Evolutionary conservation across 2,329 filamentous ascomycete species (phyloP), one percentile per base, ranked within the genome.

Genomic region (Alternaria rosae): DNA sequence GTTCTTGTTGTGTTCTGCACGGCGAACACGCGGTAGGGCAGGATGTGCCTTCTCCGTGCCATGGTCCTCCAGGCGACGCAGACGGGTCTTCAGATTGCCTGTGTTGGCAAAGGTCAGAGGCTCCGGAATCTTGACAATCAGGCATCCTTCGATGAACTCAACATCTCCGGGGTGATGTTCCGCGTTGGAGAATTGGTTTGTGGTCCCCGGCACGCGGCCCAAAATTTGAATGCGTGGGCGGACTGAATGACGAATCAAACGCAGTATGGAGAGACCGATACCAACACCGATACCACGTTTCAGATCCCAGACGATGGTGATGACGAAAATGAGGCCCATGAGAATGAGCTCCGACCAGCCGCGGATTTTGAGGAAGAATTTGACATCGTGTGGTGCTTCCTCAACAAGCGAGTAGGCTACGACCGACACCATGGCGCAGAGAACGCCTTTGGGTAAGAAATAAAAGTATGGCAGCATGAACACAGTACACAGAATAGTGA

Each of bases 121-220:
- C 76, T 99, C 95, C 0, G 95, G 94, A 57, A 99, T 98, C 83
- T 98, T 98, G 72, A 98, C 93, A 62, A 99, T 97, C 10, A 99
- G 83, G 63, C 92, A 96, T 15, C 94, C 92, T 67, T 97, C 94
- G 55, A 97, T 87, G 72, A 97, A 94, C 77, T 98, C 94, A 4
- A 98, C 85, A 26, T 86, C 85, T 45, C 91, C 88, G 0, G 90
- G 87, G 58, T 91, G 87, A 1, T 90, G 73, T 71, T 90, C 94
- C 1, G 94, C 93, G 71, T 96, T 97, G 67, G 94, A 92, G 73
- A 97, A 97, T 6, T 88, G 88, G 67, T 91, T 87, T 0, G 79
- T 79, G 0, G 92, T 96, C 11, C 92, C 92, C 0, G 92, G 91
- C 2, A 97, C 89, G 59, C 94, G 92, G 35, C 95, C 95, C 0